These are phyloP conservation scores for Panicum miliaceum DNA, from an alignment of 176 grass and related monocot species.

Conservation along the genomic window DNA sequence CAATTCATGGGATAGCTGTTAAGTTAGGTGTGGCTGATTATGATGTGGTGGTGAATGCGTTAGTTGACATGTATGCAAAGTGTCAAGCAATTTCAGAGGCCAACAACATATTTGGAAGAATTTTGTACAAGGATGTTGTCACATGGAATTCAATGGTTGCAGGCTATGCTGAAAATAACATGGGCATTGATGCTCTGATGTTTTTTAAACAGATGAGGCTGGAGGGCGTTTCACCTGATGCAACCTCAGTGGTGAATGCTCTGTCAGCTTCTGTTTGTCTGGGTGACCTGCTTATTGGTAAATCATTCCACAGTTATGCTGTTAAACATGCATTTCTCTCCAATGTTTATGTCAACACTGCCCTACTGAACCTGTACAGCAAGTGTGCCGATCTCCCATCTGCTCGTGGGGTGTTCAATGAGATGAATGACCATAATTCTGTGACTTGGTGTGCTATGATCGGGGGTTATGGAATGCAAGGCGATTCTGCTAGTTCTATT, in stretches of 20 bases:
- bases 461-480: slow-evolving; percentile 71
- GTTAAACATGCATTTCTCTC: slow-evolving; percentile 54
- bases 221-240: slow-evolving; percentile 52
- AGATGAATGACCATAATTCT: slow-evolving; percentile 58
- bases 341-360: slow-evolving; percentile 64
- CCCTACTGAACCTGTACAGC: slow-evolving; percentile 72
- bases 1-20: slow-evolving; percentile 52
- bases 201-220: slow-evolving; percentile 64
- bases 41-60: slow-evolving; percentile 55
- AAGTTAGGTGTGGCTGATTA: slow-evolving; percentile 46
- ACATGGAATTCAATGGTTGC: slow-evolving; percentile 69
- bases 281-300: slow-evolving; percentile 54
- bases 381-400: slow-evolving; percentile 66
- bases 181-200: slow-evolving; percentile 48
- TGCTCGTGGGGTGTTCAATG: slow-evolving; percentile 55
- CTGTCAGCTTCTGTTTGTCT: slow-evolving; percentile 62
- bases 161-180: slow-evolving; percentile 67
- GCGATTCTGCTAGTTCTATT: slow-evolving; percentile 56
- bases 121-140: slow-evolving; percentile 58
- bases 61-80: slow-evolving; percentile 73
- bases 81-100: slow-evolving; percentile 54
- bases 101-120: slow-evolving; percentile 45
- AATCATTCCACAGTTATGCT: slow-evolving; percentile 61
- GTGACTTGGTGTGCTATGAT: slow-evolving; percentile 87
- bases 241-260: slow-evolving; percentile 60